A percentile compares a stretch with the other conserved stretches of the same genome.
These are phyloP conservation scores for Lichtheimia ornata DNA, from an alignment of 371 early-diverging fungal genomes.

Conservation along the genomic window DNA sequence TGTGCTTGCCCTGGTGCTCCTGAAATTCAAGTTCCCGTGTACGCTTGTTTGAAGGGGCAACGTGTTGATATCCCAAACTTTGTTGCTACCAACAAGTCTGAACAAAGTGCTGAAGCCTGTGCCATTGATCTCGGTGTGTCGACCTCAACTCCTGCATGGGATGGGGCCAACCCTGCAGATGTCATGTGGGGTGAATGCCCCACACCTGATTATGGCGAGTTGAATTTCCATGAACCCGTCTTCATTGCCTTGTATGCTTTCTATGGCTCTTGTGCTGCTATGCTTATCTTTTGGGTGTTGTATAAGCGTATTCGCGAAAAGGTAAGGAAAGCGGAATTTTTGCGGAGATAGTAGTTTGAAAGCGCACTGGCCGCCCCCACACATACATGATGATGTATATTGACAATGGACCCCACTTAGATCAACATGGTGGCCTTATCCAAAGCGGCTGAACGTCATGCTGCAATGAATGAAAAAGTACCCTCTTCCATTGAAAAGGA, in stretches of 20 bases:
- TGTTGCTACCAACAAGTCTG: constrained; percentile 36
- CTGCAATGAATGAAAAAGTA: no score
- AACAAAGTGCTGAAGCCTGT: constrained; percentile 32
- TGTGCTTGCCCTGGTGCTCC: constrained; percentile 50
- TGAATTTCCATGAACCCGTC: constrained; percentile 40
- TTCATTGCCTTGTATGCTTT: constrained; percentile 55
- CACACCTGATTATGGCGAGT: constrained; percentile 38
- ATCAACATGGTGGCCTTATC: no score
- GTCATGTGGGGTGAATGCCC: constrained; percentile 62
- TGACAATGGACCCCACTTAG: no score
- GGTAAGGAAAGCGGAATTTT: constrained; percentile 4
- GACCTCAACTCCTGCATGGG: constrained; percentile 28
- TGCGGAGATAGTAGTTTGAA: no score
- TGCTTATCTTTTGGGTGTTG: constrained; percentile 53
- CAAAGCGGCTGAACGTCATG: no score
- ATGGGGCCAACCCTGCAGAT: constrained; percentile 14
- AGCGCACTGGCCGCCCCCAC: no score
- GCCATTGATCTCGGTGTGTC: constrained; percentile 27
- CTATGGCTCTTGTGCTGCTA: constrained; percentile 59
- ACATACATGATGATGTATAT: no score
- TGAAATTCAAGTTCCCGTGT: constrained; percentile 14
- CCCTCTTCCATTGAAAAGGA: no score
- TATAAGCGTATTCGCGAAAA: constrained; percentile 58
- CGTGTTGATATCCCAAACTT: constrained; percentile 42
- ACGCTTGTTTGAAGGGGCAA: constrained; percentile 16